Evolutionary conservation across 495 filamentous ascomycete genomes (phyloP).

Genomic region (Elaphomyces granulatus): DNA sequence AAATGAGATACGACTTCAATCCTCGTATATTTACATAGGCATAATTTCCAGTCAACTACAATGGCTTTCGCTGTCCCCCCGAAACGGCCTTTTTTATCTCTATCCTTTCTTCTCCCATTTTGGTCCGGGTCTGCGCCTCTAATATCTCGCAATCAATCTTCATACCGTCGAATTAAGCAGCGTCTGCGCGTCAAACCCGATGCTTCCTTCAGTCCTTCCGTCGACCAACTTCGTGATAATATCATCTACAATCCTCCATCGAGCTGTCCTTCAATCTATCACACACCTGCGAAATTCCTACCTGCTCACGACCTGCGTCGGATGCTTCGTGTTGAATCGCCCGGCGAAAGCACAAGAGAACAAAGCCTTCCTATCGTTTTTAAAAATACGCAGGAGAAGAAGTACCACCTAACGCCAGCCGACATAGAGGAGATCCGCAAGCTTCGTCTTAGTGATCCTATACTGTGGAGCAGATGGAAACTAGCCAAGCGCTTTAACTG

Average conservation of each 20-base stretch:
- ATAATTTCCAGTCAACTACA: background rate
- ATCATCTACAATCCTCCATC: constrained; percentile 94
- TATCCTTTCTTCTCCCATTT: constrained; percentile 28
- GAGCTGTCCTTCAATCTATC: constrained; percentile 62
- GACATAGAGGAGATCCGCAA: constrained; percentile 69
- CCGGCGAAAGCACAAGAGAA: constrained; percentile 8
- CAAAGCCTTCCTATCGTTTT: constrained; percentile 41
- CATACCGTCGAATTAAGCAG: constrained; percentile 54
- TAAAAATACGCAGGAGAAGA: constrained; percentile 38
- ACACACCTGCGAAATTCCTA: constrained; percentile 85
- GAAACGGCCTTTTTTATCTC: constrained; percentile 28
- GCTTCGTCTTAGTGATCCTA: constrained; percentile 52
- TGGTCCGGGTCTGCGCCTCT: constrained; percentile 22
- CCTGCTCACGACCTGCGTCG: constrained; percentile 63
- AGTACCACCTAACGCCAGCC: constrained; percentile 59
- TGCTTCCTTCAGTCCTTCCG: constrained; percentile 45
- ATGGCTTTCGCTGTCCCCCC: constrained; percentile 11
- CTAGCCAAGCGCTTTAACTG: constrained; percentile 68
- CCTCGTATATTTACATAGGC: no score
- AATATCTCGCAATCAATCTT: constrained; percentile 46
- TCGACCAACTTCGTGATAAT: constrained; percentile 35
- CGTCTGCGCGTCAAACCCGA: constrained; percentile 59
- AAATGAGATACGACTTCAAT: no score
- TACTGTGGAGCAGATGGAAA: constrained; percentile 52
- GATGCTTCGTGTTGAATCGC: constrained; percentile 28